phyloP scores from a whole-genome alignment of 139 green algal species.

The Chlorella sp. region DNA sequence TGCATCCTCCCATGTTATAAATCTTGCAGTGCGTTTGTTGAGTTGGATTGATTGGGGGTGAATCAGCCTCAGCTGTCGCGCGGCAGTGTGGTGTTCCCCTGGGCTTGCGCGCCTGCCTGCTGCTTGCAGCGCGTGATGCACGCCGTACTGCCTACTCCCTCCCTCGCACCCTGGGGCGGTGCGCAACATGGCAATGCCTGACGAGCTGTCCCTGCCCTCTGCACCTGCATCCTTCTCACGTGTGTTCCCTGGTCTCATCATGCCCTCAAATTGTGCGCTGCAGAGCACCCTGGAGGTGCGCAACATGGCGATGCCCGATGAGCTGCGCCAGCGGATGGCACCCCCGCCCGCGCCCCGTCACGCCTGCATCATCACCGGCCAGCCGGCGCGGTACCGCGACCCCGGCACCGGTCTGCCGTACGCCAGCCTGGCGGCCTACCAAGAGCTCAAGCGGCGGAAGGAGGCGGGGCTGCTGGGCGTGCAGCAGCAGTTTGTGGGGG shows the following conservation, averaged over 20 bases:
- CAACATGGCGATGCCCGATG: slow-evolving; percentile 59
- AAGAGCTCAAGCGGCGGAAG: slow-evolving; percentile 35
- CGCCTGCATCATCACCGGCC: slow-evolving; percentile 50
- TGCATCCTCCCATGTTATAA: no score
- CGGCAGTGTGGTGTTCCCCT: no score
- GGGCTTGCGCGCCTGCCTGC: no score
- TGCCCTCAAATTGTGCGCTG: background rate
- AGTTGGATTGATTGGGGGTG: no score
- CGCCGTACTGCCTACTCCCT: no score
- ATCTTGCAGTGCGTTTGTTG: no score
- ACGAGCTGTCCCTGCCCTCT: no score
- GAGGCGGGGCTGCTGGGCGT: background rate
- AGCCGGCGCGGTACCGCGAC: slow-evolving; percentile 59
- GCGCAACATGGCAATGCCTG: slow-evolving; percentile 61
- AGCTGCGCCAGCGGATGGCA: slow-evolving; percentile 41
- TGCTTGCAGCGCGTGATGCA: no score
- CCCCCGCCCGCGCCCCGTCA: slow-evolving; percentile 17
- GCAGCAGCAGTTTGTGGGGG: background rate
- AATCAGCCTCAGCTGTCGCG: no score
- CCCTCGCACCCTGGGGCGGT: slow-evolving; percentile 52
- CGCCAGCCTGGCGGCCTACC: slow-evolving; percentile 52
- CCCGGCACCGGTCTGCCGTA: slow-evolving; percentile 58
- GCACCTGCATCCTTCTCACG: no score
- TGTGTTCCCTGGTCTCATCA: no score
- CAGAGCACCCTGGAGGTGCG: slow-evolving; percentile 56